phyloP scores from a whole-genome alignment of 306 rosid species.

The Alnus glutinosa region DNA sequence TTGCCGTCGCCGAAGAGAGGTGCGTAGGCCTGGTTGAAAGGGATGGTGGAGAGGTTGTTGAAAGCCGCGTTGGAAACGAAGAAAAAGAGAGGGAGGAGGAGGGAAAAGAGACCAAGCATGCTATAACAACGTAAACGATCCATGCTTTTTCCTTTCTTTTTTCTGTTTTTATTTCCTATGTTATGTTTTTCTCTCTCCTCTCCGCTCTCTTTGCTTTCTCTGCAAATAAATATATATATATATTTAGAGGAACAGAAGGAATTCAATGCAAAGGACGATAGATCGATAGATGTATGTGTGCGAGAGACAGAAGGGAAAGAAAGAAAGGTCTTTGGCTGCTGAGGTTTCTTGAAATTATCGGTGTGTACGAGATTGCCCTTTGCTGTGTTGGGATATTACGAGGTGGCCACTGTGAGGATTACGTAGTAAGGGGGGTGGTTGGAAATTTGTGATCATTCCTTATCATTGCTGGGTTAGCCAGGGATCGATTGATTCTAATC shows the following conservation, averaged over 20 bases:
- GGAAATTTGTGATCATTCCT: conserved; percentile 14
- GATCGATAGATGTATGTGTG: neutral
- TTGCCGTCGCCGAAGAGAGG: conserved; percentile 78
- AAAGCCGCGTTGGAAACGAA: conserved; percentile 45
- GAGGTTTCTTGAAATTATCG: neutral
- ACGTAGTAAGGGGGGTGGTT: neutral
- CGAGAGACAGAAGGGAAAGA: conserved; percentile 5
- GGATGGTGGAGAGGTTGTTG: conserved; percentile 62
- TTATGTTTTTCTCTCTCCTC: conserved; percentile 22
- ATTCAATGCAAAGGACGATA: conserved; percentile 7
- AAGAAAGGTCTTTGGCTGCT: conserved; percentile 15
- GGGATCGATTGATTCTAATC: neutral
- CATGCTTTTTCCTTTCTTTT: conserved; percentile 29
- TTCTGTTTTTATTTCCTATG: neutral
- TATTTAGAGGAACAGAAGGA: neutral
- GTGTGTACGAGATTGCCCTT: conserved; percentile 30
- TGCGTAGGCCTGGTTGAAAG: conserved; percentile 66
- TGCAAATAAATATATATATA: conserved; percentile 21
- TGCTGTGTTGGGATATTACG: neutral
- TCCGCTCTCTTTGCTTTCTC: conserved; percentile 31
- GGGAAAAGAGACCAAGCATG: conserved; percentile 8
- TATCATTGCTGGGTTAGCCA: conserved; percentile 20
- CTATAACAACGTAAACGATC: conserved; percentile 40
- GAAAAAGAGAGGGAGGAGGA: conserved; percentile 17
- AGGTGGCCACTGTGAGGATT: conserved; percentile 18